Base-by-base conservation (phyloP, 257 asterid genomes). In the Nicotiana undulata region DNA sequence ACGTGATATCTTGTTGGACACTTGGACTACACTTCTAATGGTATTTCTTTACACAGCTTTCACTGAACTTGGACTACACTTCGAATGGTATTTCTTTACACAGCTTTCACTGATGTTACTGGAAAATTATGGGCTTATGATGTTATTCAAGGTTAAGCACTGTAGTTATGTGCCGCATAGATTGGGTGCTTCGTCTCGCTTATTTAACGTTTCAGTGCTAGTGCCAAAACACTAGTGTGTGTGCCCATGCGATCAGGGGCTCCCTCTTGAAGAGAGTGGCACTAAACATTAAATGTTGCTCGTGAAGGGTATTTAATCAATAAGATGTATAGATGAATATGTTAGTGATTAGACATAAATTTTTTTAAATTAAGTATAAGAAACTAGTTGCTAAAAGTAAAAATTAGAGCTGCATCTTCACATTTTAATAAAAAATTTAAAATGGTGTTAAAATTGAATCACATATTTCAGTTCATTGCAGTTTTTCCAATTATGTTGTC, bases 1-100 rank as follows among this genome's bases (percentile, higher is more conserved):
- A 80, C 99, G 99, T 16, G 98, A 95, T 88, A 89, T 95, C 82
- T 90, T 95, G 87, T 81, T 95, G 78, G 99, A 95, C 81, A 85
- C 97, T 51, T 95, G 99, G 99, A 93, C 97, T 56, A 83, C 91
- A 82, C 89, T 93, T 83, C 94, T 95, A 80, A 77, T 81, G 97
- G 99, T 95, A 92, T 79, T 67, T 84, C 59, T 55, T 64, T 67
- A 44, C 15, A 46, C 34, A 44, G 22, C 59, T 70, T 70, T 34
- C 37, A 13, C 31, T 44, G 58, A 13, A 85, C 97, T 51, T 95
- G 99, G 99, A 93, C 97, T 56, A 83, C 91, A 82, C 89, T 93
- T 83, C 94, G 93, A 80, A 77, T 81, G 97, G 99, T 95, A 92
- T 79, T 67, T 84, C 59, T 60, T 64, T 67, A 44, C 15, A 46